Evolutionary conservation across 164 flowering plant species (phyloP).

Genomic region (Vitis rotundifolia): DNA sequence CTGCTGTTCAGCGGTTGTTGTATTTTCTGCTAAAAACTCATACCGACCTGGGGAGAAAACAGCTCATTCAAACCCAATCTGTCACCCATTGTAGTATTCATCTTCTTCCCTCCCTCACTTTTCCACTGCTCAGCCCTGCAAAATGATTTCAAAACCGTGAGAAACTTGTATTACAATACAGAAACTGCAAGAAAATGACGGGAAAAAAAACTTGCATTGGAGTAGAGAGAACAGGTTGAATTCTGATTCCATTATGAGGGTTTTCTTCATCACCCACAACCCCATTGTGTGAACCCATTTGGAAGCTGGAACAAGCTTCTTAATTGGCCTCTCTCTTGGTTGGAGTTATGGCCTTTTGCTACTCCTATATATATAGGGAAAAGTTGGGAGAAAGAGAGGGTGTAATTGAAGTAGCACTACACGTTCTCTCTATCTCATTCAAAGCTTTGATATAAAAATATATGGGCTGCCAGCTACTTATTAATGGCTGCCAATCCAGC

Average conservation of each 20-base stretch:
- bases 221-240: slow-evolving; percentile 37
- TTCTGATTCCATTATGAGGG: slow-evolving; percentile 19
- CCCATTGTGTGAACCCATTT: slow-evolving; percentile 31
- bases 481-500: too few species aligned
- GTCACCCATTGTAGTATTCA: slow-evolving; percentile 13
- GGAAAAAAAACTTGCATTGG: slow-evolving; percentile 32
- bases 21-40: too few species aligned
- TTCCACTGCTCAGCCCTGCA: slow-evolving; percentile 33
- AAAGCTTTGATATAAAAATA: too few species aligned
- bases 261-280: slow-evolving; percentile 35
- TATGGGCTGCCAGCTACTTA: too few species aligned
- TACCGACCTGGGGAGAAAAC: slow-evolving; percentile 33
- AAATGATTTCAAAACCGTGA: neutral
- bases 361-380: too few species aligned
- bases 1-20: too few species aligned
- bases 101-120: slow-evolving; percentile 16
- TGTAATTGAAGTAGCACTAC: too few species aligned
- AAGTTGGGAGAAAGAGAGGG: too few species aligned
- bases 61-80: slow-evolving; percentile 50
- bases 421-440: too few species aligned
- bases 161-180: too few species aligned
- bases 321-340: too few species aligned
- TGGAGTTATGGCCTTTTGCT: too few species aligned
- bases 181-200: neutral
- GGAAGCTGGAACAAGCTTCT: neutral